Conservation (phyloP, 306 rosid species). For the Medicago arabica region DNA sequence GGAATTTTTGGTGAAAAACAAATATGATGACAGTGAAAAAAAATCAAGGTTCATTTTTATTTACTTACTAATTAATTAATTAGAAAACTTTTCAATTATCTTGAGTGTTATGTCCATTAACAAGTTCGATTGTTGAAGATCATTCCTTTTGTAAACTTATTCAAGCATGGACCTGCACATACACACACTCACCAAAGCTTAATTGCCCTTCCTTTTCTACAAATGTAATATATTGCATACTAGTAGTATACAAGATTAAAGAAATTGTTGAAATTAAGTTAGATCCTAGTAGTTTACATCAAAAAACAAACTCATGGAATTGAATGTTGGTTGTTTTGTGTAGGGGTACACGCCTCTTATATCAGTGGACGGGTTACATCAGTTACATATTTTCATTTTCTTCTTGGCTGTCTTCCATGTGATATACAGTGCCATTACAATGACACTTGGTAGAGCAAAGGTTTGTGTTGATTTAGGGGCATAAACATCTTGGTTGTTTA, state of each 20-base stretch:
- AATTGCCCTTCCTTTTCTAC: no score
- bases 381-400: slow-evolving; percentile 91
- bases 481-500: neutral
- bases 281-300: neutral
- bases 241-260: no score
- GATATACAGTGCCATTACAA: slow-evolving; percentile 77
- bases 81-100: neutral
- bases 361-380: slow-evolving; percentile 79
- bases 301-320: neutral
- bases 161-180: no score
- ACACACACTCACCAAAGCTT: no score
- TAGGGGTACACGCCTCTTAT: slow-evolving; percentile 80
- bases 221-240: no score
- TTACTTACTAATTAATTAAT: neutral
- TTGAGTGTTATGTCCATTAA: neutral
- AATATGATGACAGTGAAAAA: neutral
- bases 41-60: neutral
- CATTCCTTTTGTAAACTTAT: no score
- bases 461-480: slow-evolving; percentile 44
- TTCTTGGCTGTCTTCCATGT: slow-evolving; percentile 92
- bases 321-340: slow-evolving; percentile 28
- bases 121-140: neutral
- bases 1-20: neutral
- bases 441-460: slow-evolving; percentile 89
- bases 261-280: no score